Percentiles rank a stretch among this genome's conserved stretches.
These are phyloP conservation scores for Suaeda aralocaspica DNA, from an alignment of 148 eudicot species.

Conservation along the genomic window DNA sequence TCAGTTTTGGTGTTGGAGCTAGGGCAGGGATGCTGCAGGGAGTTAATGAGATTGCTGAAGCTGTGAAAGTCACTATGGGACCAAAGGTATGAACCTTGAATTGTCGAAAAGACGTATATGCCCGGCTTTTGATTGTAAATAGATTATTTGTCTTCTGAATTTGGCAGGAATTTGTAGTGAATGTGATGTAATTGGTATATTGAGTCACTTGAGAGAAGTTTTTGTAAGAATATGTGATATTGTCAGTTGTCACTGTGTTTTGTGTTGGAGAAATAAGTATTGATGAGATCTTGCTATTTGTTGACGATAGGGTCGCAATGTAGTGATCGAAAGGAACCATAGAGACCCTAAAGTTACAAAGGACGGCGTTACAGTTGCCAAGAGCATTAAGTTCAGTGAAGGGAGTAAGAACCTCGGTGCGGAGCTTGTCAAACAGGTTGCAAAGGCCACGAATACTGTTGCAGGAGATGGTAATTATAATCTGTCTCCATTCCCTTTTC, in stretches of 20 bases:
- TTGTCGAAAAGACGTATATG: background rate
- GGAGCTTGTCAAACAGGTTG: constrained; percentile 89
- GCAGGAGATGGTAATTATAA: constrained; percentile 93
- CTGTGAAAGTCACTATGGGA: constrained; percentile 98
- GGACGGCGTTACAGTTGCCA: constrained; percentile 98
- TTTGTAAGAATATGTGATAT: background rate
- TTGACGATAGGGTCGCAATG: constrained; percentile 66
- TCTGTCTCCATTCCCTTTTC: background rate
- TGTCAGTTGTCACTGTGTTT: background rate
- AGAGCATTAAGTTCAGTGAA: constrained; percentile 69
- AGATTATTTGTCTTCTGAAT: background rate
- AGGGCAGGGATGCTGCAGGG: constrained; percentile 83
- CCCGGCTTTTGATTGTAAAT: background rate
- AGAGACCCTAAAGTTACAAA: constrained; percentile 82
- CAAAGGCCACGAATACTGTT: constrained; percentile 77
- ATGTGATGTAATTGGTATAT: background rate
- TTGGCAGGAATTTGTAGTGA: background rate
- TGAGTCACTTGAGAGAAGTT: background rate
- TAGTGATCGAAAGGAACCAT: constrained; percentile 62
- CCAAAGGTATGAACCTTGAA: constrained; percentile 59
- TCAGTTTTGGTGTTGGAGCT: constrained; percentile 66
- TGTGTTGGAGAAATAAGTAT: background rate
- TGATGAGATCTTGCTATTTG: constrained; percentile 8
- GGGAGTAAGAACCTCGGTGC: constrained; percentile 88
- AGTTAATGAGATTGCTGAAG: constrained; percentile 93